phyloP scores from a whole-genome alignment of 2,329 filamentous ascomycete species.

The Graphilbum fragrans region DNA sequence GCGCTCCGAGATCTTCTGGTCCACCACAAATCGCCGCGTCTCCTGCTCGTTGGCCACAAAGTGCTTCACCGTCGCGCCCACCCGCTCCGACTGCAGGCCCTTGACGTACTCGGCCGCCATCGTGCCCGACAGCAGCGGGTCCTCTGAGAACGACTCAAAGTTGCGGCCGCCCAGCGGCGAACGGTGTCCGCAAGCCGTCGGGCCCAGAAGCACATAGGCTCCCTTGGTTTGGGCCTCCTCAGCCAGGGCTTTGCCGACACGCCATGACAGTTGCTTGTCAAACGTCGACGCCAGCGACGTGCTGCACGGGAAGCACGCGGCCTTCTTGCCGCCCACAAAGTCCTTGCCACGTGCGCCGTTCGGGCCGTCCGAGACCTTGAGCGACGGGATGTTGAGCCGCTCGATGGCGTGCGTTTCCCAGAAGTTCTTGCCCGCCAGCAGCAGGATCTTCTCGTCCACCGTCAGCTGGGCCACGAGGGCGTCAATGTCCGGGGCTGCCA shows the following conservation, averaged over 20 bases:
- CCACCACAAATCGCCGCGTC: slow-evolving; percentile 21
- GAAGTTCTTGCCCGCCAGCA: slow-evolving; percentile 14
- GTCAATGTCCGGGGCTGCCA: background rate
- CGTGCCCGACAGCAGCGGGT: slow-evolving; percentile 25
- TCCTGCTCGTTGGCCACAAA: slow-evolving; percentile 28
- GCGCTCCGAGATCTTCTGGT: slow-evolving; percentile 23
- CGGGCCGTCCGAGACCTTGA: slow-evolving; percentile 21
- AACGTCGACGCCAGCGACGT: slow-evolving; percentile 49
- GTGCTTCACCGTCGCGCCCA: slow-evolving; percentile 26
- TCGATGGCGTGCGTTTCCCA: slow-evolving; percentile 20
- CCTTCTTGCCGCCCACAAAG: slow-evolving; percentile 24
- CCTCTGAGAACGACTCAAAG: slow-evolving; percentile 26
- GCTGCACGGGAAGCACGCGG: slow-evolving; percentile 30
- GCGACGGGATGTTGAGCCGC: slow-evolving; percentile 16
- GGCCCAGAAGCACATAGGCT: slow-evolving; percentile 55
- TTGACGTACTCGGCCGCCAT: slow-evolving; percentile 21
- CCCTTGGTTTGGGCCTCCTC: slow-evolving; percentile 55
- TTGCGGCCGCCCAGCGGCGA: slow-evolving; percentile 25
- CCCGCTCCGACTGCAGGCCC: slow-evolving; percentile 20
- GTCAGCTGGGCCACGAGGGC: background rate
- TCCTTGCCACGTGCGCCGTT: slow-evolving; percentile 20
- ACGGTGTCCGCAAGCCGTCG: slow-evolving; percentile 31
- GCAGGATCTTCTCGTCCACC: background rate
- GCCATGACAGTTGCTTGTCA: slow-evolving; percentile 40
- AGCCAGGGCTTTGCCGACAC: slow-evolving; percentile 50